A percentile compares a stretch with the other conserved stretches of the same genome.
phyloP scores from a whole-genome alignment of 345 rosid genomes.

The sweet orange (Citrus sinensis) region DNA sequence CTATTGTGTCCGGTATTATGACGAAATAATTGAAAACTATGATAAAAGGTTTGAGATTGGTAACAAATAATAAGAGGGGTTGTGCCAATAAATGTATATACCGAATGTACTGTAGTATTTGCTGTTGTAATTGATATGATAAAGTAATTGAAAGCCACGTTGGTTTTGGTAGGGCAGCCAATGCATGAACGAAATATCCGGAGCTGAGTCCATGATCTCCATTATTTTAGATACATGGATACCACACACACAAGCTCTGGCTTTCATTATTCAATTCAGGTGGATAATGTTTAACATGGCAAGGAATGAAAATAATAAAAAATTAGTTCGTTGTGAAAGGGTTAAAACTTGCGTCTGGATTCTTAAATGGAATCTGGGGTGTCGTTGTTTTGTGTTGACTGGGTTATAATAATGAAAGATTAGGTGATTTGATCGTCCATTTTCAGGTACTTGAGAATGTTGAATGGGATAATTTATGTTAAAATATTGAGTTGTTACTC shows the following conservation, averaged over 20 bases:
- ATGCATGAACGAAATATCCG: neutral
- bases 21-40: too few relatives aligned
- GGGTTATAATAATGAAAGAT: neutral
- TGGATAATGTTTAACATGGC: neutral
- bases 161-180: neutral
- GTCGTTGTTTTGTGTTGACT: slow-evolving; percentile 4
- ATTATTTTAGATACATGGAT: neutral
- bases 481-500: neutral
- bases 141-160: neutral
- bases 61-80: neutral
- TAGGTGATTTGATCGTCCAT: neutral
- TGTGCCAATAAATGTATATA: neutral
- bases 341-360: neutral
- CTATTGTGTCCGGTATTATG: neutral
- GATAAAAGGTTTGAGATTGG: neutral
- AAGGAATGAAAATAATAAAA: neutral
- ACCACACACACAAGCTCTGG: neutral
- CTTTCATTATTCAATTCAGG: neutral
- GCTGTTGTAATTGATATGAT: neutral
- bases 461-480: neutral
- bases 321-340: neutral
- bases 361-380: neutral
- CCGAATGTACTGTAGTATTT: neutral
- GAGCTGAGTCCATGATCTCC: neutral
- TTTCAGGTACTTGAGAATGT: neutral